phyloP scores from a whole-genome alignment of 805 yeast species.

The Tanozyma kutaoensis region DNA sequence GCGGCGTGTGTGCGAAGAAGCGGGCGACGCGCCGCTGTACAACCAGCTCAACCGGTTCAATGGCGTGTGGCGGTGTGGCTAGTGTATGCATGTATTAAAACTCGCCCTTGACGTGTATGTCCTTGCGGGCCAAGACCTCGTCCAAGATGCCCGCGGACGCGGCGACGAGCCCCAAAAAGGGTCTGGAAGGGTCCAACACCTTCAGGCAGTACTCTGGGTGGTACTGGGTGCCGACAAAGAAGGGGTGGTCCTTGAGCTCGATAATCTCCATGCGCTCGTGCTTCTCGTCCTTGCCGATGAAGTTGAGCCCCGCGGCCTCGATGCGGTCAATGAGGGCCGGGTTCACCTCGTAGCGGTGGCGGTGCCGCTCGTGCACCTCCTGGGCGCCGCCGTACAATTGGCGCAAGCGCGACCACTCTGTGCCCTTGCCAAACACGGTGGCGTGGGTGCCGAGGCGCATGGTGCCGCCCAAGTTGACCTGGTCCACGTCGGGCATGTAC shows the following conservation, averaged over 20 bases:
- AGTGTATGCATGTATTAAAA: too few species aligned
- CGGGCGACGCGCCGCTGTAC: too few species aligned
- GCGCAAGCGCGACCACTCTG: constrained; percentile 60
- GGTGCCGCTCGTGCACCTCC: constrained; percentile 81
- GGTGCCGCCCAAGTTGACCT: constrained; percentile 93
- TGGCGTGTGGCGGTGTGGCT: too few species aligned
- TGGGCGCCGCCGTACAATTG: constrained; percentile 63
- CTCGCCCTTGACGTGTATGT: constrained; percentile 30
- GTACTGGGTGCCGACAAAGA: constrained; percentile 90
- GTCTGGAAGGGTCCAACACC: constrained; percentile 92
- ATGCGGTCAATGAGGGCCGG: constrained; percentile 63
- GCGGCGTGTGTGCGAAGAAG: too few species aligned
- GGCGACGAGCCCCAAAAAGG: constrained; percentile 91
- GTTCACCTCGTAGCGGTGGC: constrained; percentile 96
- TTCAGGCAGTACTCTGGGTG: constrained; percentile 97
- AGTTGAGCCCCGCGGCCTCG: constrained; percentile 69
- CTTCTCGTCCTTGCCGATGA: constrained; percentile 88
- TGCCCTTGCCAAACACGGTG: constrained; percentile 59
- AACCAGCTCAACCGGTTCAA: too few species aligned
- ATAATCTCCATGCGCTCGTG: constrained; percentile 89
- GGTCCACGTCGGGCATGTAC: constrained; percentile 98
- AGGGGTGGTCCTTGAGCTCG: constrained; percentile 80
- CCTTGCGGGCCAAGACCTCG: constrained; percentile 36
- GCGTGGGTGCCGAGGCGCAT: constrained; percentile 96
- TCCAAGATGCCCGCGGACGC: constrained; percentile 82